Evolutionary conservation across 2,329 filamentous ascomycete genomes (phyloP).

Genomic region (Fusarium aywerte): DNA sequence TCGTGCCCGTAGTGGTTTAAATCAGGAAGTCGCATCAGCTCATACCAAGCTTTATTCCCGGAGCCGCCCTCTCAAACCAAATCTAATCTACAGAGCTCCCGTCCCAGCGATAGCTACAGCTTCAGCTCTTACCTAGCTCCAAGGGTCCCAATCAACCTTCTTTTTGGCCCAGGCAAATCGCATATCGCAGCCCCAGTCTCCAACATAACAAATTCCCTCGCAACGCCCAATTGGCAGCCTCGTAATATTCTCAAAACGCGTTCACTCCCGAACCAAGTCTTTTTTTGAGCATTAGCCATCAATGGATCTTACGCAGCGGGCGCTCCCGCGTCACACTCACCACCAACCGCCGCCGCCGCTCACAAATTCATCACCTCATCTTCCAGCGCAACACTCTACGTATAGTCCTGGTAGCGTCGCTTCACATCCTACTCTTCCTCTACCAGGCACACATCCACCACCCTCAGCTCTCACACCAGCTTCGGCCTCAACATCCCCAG

Average conservation of each 20-base stretch:
- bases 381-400: conserved; percentile 33
- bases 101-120: conserved; percentile 22
- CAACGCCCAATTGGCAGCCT: conserved; percentile 21
- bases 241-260: conserved; percentile 21
- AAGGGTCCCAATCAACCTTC: conserved; percentile 9
- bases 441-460: conserved; percentile 32
- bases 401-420: conserved; percentile 33
- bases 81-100: conserved; percentile 23
- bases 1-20: conserved; percentile 13
- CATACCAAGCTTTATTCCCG: conserved; percentile 37
- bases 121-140: conserved; percentile 13
- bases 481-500: conserved; percentile 46
- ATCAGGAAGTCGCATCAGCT: conserved; percentile 20
- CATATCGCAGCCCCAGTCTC: conserved; percentile 33
- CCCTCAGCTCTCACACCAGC: conserved; percentile 44
- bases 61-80: conserved; percentile 7
- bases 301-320: conserved; percentile 47
- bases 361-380: conserved; percentile 37
- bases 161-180: conserved; percentile 24
- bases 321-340: conserved; percentile 42
- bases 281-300: conserved; percentile 21
- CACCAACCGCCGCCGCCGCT: conserved; percentile 33
- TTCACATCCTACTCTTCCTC: conserved; percentile 30
- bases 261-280: conserved; percentile 17
- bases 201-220: conserved; percentile 18